These are phyloP conservation scores for Helicostylum pulchrum DNA, from an alignment of 192 early-diverging fungal genomes.

Conservation along the genomic window DNA sequence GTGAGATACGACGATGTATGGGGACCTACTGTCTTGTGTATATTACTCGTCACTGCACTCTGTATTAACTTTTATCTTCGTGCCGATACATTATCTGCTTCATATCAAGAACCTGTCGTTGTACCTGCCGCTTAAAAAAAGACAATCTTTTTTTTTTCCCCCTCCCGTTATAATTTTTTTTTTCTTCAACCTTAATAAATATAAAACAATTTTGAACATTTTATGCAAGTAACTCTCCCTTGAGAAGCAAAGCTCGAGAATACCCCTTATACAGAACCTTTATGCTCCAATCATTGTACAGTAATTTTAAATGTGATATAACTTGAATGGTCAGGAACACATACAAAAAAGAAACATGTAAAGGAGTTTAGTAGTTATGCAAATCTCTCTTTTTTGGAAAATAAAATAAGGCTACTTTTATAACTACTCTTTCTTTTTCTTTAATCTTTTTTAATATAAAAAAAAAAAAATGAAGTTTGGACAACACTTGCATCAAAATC, in stretches of 20 bases:
- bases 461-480: conserved; percentile 21
- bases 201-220: too few species aligned
- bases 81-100: neutral
- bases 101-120: neutral
- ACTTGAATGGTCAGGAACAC: too few species aligned
- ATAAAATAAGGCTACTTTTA: neutral
- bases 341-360: neutral
- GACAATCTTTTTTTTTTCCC: neutral
- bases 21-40: conserved; percentile 32
- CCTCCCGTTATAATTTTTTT: neutral
- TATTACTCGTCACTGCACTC: conserved; percentile 28
- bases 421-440: conserved; percentile 10
- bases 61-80: conserved; percentile 34
- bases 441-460: neutral
- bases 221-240: too few species aligned
- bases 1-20: conserved; percentile 33
- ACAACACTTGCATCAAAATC: conserved; percentile 14
- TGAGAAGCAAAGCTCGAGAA: too few species aligned
- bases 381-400: neutral
- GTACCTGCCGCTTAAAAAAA: neutral
- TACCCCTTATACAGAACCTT: too few species aligned
- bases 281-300: neutral
- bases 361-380: neutral
- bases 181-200: neutral
- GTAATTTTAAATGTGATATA: conserved; percentile 10